Base-by-base conservation (phyloP, 1,139 yeast genomes). In the Wickerhamiella pararugosa region DNA sequence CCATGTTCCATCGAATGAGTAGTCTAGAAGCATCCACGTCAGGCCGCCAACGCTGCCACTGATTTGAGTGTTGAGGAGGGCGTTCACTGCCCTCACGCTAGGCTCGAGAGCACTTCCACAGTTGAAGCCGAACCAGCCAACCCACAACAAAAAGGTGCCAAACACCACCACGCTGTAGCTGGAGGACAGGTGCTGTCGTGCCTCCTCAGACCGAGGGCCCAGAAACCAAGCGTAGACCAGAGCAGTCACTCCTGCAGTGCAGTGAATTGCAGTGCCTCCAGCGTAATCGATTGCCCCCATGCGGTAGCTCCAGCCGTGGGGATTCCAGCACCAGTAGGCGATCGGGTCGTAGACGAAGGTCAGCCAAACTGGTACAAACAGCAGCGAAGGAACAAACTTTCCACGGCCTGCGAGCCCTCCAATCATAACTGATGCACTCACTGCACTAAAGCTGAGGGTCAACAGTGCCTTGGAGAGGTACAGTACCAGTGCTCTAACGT, bases 111-210 rank as follows among this genome's bases (percentile, higher is more conserved):
- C 77, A 5, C 92, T 76, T 36, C 87, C 84, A 9, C 93, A 84
- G 57, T 84, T 84, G 68, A 84, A 84, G 31, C 90, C 83, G 46
- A 83, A 66, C 95, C 95, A 84, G 7, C 95, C 94, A 46, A 78
- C 72, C 66, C 79, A 76, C 55, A 67, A 53, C 41, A 70, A 58
- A 10, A 69, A 59, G 0, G 81, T 71, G 10, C 84, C 84, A 26
- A 75, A 51, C 1, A 76, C 62, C 25, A 77, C 71, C 37, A 57
- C 43, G 7, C 53, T 35, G 4, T 57, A 47, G 29, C 55, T 56
- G 39, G 49, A 53, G 25, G 51, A 47, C 26, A 31, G 49, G 5
- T 25, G 31, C 8, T 32, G 36, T 5, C 37, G 25, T 9, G n/a
- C 25, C 2, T n/a, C 45, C 26, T 47, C 49, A 21, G 42, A 39